These are phyloP conservation scores for Oryza brachyantha DNA, from an alignment of 176 grass and related monocot genomes.

Conservation along the genomic window DNA sequence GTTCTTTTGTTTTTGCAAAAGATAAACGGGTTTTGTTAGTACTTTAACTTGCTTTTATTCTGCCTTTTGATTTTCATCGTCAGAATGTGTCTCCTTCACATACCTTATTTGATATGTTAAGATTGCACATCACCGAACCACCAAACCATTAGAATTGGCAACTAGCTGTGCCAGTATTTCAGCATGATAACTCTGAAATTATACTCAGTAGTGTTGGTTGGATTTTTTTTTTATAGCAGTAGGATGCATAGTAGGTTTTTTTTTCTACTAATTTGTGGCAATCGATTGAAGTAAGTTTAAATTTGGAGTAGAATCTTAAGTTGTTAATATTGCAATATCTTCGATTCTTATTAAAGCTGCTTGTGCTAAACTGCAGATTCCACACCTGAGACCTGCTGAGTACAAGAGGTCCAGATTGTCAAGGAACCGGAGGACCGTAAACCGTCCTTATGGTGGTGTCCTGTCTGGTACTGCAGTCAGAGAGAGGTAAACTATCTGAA, in stretches of 20 bases:
- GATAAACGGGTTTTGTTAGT: neutral
- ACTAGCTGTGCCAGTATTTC: neutral
- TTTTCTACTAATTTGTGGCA: neutral
- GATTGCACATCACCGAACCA: neutral
- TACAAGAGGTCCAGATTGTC: slow-evolving; percentile 34
- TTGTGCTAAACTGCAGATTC: slow-evolving; percentile 5
- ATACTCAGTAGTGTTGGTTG: neutral
- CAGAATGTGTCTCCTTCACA: neutral
- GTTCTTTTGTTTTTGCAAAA: neutral
- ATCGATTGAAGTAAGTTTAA: neutral
- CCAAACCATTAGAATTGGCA: neutral
- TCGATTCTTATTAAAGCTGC: neutral
- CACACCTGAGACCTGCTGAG: slow-evolving; percentile 26
- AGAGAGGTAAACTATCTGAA: slow-evolving; percentile 43
- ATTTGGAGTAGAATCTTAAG: neutral
- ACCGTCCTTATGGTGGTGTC: slow-evolving; percentile 75
- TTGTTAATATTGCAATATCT: neutral
- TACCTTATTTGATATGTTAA: neutral
- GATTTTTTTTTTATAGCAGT: neutral
- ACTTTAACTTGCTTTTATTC: neutral
- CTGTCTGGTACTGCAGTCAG: slow-evolving; percentile 68
- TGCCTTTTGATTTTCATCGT: neutral
- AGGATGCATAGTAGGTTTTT: neutral
- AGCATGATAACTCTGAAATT: neutral
- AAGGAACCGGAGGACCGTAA: slow-evolving; percentile 68